Base-by-base conservation (phyloP, 2,329 filamentous ascomycete genomes). In the Nothomitra cinnamomea region DNA sequence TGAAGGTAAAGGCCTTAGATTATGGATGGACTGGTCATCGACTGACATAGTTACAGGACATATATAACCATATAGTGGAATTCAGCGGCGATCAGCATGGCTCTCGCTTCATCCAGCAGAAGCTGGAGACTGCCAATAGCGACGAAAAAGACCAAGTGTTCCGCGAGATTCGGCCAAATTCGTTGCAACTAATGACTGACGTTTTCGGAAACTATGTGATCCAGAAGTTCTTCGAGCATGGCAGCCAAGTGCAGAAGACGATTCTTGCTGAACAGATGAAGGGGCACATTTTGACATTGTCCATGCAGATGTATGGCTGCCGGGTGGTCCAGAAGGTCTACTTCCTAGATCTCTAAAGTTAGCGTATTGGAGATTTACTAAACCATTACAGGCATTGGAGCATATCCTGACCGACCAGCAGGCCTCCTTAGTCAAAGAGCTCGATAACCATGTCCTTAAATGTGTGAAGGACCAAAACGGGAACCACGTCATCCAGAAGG, bases 131-230 rank as follows among this genome's bases (percentile, higher is more conserved):
- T 1, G 92, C 92, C 54, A 95, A 94, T 64, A 95, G 88, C 61
- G 92, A 96, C 57, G 90, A 95, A 63, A 96, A 95, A 68, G 87
- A 94, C 32, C 82, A 82, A 54, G 78, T 96, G 0, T 96, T 95
- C 71, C 74, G 76, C 0, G 92, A 96, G 66, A 87, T 98, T 47
- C 78, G 85, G 60, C 78, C 81, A 0, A 92, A 98, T 59, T 80
- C 84, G 1, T 68, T 94, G 28, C 87, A 90, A 62, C 72, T 98
- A 49, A 95, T 95, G 87, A 90, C 83, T 47, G 92, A 96, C 65
- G 83, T 96, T 0, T 98, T 95, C 63, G 92, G 92, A 53, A 98
- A 98, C 66, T 98, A 96, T 63, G 92, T 98, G 36, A 89, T 96
- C 40, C 92, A 98, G 63, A 96, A 95, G 66, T 82, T 96, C 64